These are phyloP conservation scores for Uronychia binucleata DNA, from an alignment of 73 alveolate species.

Conservation along the genomic window DNA sequence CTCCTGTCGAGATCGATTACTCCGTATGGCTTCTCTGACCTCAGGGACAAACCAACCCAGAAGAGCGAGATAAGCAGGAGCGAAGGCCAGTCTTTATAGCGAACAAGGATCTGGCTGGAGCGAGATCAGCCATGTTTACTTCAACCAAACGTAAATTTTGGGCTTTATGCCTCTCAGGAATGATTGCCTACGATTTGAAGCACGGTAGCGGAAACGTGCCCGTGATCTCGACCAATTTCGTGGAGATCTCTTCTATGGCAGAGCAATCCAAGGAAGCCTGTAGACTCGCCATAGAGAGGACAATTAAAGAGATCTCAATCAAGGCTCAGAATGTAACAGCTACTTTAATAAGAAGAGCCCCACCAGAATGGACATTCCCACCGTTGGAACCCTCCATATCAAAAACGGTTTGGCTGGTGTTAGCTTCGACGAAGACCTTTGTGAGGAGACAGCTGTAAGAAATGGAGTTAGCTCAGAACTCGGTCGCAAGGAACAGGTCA, in stretches of 20 bases:
- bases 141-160: background rate
- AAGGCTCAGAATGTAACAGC: constrained; percentile 10
- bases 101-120: background rate
- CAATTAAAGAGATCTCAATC: background rate
- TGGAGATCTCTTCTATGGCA: background rate
- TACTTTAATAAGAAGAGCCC: background rate
- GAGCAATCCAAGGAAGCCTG: background rate
- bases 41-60: background rate
- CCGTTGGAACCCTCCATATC: constrained; percentile 57
- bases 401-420: constrained; percentile 55
- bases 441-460: background rate
- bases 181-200: background rate
- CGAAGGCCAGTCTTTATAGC: background rate
- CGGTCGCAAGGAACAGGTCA: background rate
- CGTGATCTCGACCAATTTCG: background rate
- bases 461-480: background rate
- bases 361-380: constrained; percentile 47
- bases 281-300: background rate
- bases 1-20: constrained; percentile 46
- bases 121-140: background rate
- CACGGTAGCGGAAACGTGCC: background rate
- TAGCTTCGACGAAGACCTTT: constrained; percentile 24
- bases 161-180: background rate
- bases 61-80: background rate
- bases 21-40: constrained; percentile 19